phyloP scores from a whole-genome alignment of 768 basidiomycete species.

The Gloeophyllum trabeum region DNA sequence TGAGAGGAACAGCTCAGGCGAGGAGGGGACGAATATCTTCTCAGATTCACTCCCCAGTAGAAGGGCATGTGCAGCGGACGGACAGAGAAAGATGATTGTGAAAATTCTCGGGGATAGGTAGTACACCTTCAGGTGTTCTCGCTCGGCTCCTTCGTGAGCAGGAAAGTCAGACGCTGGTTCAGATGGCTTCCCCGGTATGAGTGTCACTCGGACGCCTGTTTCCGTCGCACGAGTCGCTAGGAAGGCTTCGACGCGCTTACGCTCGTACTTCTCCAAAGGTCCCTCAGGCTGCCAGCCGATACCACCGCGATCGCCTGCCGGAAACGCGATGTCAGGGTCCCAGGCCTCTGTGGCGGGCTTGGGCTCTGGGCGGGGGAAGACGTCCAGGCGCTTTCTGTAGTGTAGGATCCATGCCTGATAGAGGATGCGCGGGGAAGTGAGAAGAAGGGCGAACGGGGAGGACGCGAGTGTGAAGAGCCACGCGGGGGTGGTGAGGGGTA shows the following conservation, averaged over 20 bases:
- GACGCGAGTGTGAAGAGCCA: conserved; percentile 26
- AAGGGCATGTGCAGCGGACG: conserved; percentile 31
- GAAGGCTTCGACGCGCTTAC: conserved; percentile 19
- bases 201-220: conserved; percentile 21
- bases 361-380: conserved; percentile 52
- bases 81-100: conserved; percentile 30
- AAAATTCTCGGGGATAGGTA: conserved; percentile 38
- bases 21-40: conserved; percentile 24
- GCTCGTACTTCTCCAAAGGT: conserved; percentile 18
- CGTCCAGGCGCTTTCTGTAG: conserved; percentile 42
- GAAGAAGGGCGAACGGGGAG: conserved; percentile 41
- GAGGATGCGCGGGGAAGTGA: conserved; percentile 48
- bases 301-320: conserved; percentile 10
- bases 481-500: conserved; percentile 27
- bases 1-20: conserved; percentile 21
- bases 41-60: conserved; percentile 27
- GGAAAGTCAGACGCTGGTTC: conserved; percentile 10
- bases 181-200: conserved; percentile 25
- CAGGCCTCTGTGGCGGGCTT: conserved; percentile 15
- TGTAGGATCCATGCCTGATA: conserved; percentile 52
- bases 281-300: conserved; percentile 23
- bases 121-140: conserved; percentile 21
- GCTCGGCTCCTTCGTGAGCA: neutral
- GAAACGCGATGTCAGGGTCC: neutral
- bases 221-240: conserved; percentile 23